Base-by-base conservation (phyloP, 352 stramenopile species). In the Globisporangium nunn region DNA sequence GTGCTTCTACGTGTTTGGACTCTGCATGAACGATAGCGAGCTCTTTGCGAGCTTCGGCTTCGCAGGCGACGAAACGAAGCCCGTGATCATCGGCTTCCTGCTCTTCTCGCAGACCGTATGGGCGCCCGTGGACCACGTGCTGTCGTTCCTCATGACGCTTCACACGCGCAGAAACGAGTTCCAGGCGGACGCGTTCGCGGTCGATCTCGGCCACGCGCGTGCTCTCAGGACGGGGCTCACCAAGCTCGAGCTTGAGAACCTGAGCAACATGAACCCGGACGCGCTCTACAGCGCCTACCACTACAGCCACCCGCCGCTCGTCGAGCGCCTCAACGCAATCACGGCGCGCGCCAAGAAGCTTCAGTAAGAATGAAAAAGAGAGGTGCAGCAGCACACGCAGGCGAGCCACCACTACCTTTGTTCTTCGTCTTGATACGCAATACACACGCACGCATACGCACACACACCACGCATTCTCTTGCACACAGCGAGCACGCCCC, bases 181-280 rank as follows among this genome's bases (percentile, higher is more conserved):
- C 58, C 59, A 87, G 43, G 96, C 96, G 33, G 96, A 99, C 66
- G 83, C 86, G 6, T 99, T 98, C 62, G 96, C 91, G 0, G 89
- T 98, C 0, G 81, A 93, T 52, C 71, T 99, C 6, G 94, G 89
- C 5, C 87, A 97, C 68, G 93, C 81, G 17, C 61, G 82, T 40
- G 78, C 78, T n/a, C 77, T 99, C 35, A 91, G 98, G 70, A 93
- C 81, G 35, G 97, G 95, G 6, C 83, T 99, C 41, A 95, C 90
- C 48, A 99, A 99, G 79, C 96, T 99, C 50, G 86, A 92, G 69
- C 83, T 98, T 55, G 95, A 98, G 69, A 99, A 99, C 69, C 72
- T 99, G 29, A 87, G 85, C 63, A 98, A 98, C 66, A 98, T 99
- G 91, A 97, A 96, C 67, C 89, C 93, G 41, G 96, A 99, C 74